Percentiles rank a stretch among this genome's conserved stretches.
Evolutionary conservation across 1,139 yeast species (phyloP).

Genomic region (Geotrichum europaeum): DNA sequence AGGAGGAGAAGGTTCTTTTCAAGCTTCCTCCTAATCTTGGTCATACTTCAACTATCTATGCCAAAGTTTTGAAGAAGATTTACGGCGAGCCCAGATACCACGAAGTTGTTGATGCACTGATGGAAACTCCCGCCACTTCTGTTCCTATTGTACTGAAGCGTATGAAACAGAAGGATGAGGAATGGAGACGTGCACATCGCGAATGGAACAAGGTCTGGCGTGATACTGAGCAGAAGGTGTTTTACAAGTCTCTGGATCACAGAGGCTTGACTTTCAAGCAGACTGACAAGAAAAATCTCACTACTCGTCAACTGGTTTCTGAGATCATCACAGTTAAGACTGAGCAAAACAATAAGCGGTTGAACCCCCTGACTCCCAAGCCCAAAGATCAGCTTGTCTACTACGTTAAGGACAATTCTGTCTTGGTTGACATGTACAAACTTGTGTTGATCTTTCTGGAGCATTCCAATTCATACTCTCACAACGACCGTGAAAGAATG

Average conservation of each 20-base stretch:
- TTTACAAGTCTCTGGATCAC: conserved; percentile 89
- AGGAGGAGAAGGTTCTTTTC: conserved; percentile 80
- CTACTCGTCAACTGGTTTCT: conserved; percentile 82
- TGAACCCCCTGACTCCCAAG: conserved; percentile 80
- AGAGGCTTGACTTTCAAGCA: conserved; percentile 93
- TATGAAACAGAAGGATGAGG: conserved; percentile 95
- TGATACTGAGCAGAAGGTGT: conserved; percentile 93
- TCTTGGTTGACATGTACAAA: conserved; percentile 67
- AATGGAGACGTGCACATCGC: conserved; percentile 96
- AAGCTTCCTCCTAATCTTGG: conserved; percentile 91
- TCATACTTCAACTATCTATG: conserved; percentile 79
- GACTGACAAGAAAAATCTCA: conserved; percentile 85
- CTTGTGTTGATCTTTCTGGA: conserved; percentile 66
- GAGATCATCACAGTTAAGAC: conserved; percentile 90
- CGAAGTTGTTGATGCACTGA: conserved; percentile 92
- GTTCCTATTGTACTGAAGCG: conserved; percentile 89
- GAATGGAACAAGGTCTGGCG: conserved; percentile 99
- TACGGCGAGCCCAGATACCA: conserved; percentile 93
- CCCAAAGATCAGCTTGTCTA: conserved; percentile 80
- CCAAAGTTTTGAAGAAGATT: conserved; percentile 83
- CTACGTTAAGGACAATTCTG: conserved; percentile 56
- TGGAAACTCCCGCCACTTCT: conserved; percentile 90
- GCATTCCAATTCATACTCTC: conserved; percentile 64
- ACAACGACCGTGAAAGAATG: conserved; percentile 73
- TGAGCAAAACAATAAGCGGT: conserved; percentile 73